phyloP scores from a whole-genome alignment of 768 basidiomycete genomes.

The Trametes cinnabarina region DNA sequence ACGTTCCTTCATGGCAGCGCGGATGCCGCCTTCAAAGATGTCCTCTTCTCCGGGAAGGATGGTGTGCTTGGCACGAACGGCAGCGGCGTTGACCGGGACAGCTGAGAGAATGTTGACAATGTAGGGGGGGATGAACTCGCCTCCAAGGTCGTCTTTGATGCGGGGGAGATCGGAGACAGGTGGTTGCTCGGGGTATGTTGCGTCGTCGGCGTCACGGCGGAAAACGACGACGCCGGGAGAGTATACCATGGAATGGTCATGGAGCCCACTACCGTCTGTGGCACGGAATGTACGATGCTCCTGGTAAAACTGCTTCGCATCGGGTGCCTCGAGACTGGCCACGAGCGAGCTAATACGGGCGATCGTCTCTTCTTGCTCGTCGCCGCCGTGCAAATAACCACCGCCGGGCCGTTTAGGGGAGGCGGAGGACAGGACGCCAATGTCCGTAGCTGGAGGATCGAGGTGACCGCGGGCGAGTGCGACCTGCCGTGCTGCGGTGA shows the following conservation, averaged over 20 bases:
- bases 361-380: slow-evolving; percentile 46
- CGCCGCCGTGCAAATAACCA: slow-evolving; percentile 43
- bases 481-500: slow-evolving; percentile 34
- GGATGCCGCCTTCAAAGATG: slow-evolving; percentile 39
- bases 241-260: slow-evolving; percentile 50
- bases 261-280: slow-evolving; percentile 40
- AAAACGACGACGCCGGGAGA: slow-evolving; percentile 43
- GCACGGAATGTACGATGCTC: slow-evolving; percentile 36
- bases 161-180: not conserved
- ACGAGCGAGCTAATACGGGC: slow-evolving; percentile 42
- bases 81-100: slow-evolving; percentile 44
- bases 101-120: slow-evolving; percentile 40
- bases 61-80: slow-evolving; percentile 38
- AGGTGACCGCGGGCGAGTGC: slow-evolving; percentile 20
- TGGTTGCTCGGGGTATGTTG: slow-evolving; percentile 1
- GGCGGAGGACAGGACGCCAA: slow-evolving; percentile 44
- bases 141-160: slow-evolving; percentile 20
- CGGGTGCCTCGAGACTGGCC: slow-evolving; percentile 34
- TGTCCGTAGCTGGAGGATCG: slow-evolving; percentile 21
- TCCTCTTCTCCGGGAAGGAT: slow-evolving; percentile 35
- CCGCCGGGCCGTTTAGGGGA: slow-evolving; percentile 45
- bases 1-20: slow-evolving; percentile 44
- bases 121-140: slow-evolving; percentile 38
- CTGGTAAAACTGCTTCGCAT: slow-evolving; percentile 40
- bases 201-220: slow-evolving; percentile 35